Conservation (phyloP, 306 rosid species). For the Malus sieversii region DNA sequence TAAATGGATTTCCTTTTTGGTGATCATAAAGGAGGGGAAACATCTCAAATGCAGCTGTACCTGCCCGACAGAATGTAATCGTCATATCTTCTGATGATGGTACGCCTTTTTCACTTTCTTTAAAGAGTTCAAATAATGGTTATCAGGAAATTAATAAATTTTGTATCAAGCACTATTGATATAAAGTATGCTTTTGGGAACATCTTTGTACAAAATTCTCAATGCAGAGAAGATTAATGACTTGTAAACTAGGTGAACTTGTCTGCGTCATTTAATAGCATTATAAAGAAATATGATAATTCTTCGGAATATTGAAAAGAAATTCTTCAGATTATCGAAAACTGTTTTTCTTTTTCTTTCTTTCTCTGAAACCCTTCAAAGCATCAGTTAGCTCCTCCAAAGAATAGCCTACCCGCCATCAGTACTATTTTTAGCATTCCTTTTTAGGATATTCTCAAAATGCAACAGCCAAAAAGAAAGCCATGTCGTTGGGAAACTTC, state of each 20-base stretch:
- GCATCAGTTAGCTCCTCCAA: too few species aligned
- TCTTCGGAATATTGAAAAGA: too few species aligned
- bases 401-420: too few species aligned
- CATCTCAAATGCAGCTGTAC: neutral
- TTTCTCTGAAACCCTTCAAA: too few species aligned
- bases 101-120: neutral
- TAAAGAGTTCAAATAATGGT: neutral
- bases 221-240: neutral
- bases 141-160: neutral
- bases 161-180: neutral
- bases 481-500: too few species aligned
- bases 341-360: too few species aligned
- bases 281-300: too few species aligned
- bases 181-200: neutral
- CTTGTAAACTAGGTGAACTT: neutral
- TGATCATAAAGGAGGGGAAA: constrained; percentile 1
- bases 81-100: neutral
- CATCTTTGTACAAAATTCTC: neutral
- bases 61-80: neutral
- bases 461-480: too few species aligned
- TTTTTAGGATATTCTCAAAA: too few species aligned
- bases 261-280: too few species aligned
- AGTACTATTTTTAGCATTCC: too few species aligned
- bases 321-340: too few species aligned
- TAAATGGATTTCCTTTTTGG: neutral